Base-by-base conservation (phyloP, 2,329 filamentous ascomycete genomes). In the Myriosclerotinia duriaeana region DNA sequence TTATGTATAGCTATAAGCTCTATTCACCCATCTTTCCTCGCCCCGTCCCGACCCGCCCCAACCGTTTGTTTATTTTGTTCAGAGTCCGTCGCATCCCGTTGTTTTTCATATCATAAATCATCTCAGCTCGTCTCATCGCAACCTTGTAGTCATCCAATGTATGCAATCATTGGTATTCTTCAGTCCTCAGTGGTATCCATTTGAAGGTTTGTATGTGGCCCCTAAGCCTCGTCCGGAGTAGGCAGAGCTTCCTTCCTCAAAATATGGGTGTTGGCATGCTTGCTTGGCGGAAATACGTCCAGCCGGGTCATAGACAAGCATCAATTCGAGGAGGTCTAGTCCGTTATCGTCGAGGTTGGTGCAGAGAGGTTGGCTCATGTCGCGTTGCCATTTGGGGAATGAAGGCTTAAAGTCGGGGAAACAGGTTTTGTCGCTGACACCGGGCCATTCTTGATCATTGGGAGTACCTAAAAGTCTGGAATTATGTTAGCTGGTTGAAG, bases 401-500 rank as follows among this genome's bases (percentile, higher is more conserved):
- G 91, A 93, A 38, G 90, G 78, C 79, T 97, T 97, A 84, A 93
- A 97, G 78, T 97, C 93, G 53, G 93, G 93, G 80, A 96, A 96
- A 9, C 91, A 93, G n/a, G 92, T 95, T 66, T 75, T 75, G 69
- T 76, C 75, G 53, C 69, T 72, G 67, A 97, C 92, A 68, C 93
- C 93, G 42, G 93, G 93, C 93, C 93, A 97, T 67, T 87, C 83
- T 9, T 87, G 83, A 76, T 97, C 93, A 64, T 87, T 87, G 4
- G 93, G 93, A 5, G 93, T 97, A 71, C 93, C 92, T 50, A 97
- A 86, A 46, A 92, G 79, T 67, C 89, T 65, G 22, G 6, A 40
- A 90, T 69, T 46, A 58, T 53, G 66, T 76, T 60, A 76, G 71
- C 34, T 53, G 48, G 12, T 17, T 54, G 9, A 34, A 42, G 6